Conservation (phyloP, 805 yeast species). For the Metschnikowia shivogae region DNA sequence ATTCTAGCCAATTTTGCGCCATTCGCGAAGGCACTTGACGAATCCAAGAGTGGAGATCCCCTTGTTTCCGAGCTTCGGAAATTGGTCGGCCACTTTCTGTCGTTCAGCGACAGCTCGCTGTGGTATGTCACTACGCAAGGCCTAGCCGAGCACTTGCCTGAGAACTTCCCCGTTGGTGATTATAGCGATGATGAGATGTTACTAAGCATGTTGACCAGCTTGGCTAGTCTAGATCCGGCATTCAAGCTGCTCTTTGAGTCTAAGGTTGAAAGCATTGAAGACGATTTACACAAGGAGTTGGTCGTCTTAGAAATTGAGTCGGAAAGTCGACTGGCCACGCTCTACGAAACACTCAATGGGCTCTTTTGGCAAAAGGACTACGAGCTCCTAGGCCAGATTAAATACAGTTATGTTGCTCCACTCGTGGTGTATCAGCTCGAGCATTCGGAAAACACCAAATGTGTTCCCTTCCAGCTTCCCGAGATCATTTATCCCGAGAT, state of each 20-base stretch:
- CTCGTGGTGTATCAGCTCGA: constrained; percentile 28
- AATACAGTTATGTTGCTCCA: constrained; percentile 27
- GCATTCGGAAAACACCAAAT: constrained; percentile 24
- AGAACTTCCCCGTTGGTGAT: constrained; percentile 16
- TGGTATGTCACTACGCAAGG: constrained; percentile 22
- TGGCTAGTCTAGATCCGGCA: constrained; percentile 15
- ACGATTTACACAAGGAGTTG: constrained; percentile 23
- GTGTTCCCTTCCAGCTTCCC: constrained; percentile 22
- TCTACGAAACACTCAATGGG: constrained; percentile 32
- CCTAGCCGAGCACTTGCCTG: constrained; percentile 17
- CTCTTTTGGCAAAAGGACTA: constrained; percentile 35
- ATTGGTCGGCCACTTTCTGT: constrained; percentile 17
- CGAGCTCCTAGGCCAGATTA: constrained; percentile 26
- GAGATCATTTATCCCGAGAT: constrained; percentile 36
- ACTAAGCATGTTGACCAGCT: constrained; percentile 14
- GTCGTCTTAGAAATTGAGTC: constrained; percentile 31
- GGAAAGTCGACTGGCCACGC: constrained; percentile 22
- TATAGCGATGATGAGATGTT: constrained; percentile 22
- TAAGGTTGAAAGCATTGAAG: constrained; percentile 26
- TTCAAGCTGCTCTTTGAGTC: constrained; percentile 22
- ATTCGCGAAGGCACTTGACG: constrained; percentile 27
- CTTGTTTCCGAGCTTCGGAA: constrained; percentile 22
- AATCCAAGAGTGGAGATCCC: constrained; percentile 8
- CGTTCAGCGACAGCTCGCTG: constrained; percentile 9
- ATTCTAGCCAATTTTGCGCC: constrained; percentile 34